These are phyloP conservation scores for Dalbergia oliveri DNA, from an alignment of 306 rosid species.

Conservation along the genomic window DNA sequence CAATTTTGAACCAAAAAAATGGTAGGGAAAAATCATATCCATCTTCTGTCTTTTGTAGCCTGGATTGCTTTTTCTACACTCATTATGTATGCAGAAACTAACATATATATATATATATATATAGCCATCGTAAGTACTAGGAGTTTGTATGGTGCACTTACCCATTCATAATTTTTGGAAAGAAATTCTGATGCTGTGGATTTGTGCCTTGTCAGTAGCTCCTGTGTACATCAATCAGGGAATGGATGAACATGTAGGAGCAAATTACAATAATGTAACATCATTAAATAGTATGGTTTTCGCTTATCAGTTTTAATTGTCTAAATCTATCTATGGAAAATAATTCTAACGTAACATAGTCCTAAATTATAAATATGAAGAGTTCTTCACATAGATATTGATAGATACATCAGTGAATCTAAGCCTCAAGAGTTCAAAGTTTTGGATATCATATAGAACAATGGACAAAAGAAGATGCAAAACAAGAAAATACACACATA, in stretches of 20 bases:
- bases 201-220: constrained; percentile 91
- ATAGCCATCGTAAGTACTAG: neutral
- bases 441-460: constrained; percentile 1
- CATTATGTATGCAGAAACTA: neutral
- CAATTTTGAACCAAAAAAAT: too few relatives aligned
- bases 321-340: too few relatives aligned
- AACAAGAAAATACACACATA: neutral
- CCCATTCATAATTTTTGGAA: constrained; percentile 82
- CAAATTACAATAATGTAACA: neutral
- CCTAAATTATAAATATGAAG: neutral
- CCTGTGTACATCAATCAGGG: constrained; percentile 55
- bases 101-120: neutral
- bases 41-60: too few relatives aligned
- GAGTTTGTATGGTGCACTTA: constrained; percentile 38
- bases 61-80: neutral
- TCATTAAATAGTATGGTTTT: too few relatives aligned
- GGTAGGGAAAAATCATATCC: too few relatives aligned
- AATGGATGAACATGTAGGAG: constrained; percentile 17
- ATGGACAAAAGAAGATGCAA: constrained; percentile 5
- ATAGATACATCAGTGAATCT: neutral
- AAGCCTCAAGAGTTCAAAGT: neutral
- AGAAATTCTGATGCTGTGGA: constrained; percentile 85
- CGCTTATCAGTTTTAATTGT: neutral
- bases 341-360: neutral
- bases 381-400: neutral